These are phyloP conservation scores for Anthoceros angustus DNA, from an alignment of 225 moss, liverwort and hornwort species.

Conservation along the genomic window DNA sequence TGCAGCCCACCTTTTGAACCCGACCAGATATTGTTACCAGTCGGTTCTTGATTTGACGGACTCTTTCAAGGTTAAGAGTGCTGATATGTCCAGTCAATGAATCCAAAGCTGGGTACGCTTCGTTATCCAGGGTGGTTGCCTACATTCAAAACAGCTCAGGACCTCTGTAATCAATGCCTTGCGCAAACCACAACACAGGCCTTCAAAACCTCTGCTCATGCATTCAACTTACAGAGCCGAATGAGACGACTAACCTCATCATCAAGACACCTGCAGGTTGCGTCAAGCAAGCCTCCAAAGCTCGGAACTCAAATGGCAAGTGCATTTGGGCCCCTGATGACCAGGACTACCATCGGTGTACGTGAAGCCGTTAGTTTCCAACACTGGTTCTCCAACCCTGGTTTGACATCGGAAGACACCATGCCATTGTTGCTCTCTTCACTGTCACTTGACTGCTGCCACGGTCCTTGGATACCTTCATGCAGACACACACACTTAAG, in stretches of 20 bases:
- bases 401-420: slow-evolving; percentile 14
- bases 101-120: slow-evolving; percentile 92
- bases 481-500: slow-evolving; percentile 9
- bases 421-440: slow-evolving; percentile 44
- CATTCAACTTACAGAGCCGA: background rate
- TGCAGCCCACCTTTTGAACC: slow-evolving; percentile 65
- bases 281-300: slow-evolving; percentile 93
- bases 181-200: background rate
- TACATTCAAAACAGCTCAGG: slow-evolving; percentile 16
- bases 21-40: slow-evolving; percentile 85
- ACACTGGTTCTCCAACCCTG: slow-evolving; percentile 14
- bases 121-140: slow-evolving; percentile 57
- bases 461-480: slow-evolving; percentile 69
- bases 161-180: background rate
- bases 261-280: slow-evolving; percentile 86
- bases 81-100: slow-evolving; percentile 86
- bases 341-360: slow-evolving; percentile 52
- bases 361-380: slow-evolving; percentile 36
- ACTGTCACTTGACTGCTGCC: slow-evolving; percentile 70
- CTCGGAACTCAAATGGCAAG: slow-evolving; percentile 97
- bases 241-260: slow-evolving; percentile 34
- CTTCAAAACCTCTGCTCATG: background rate
- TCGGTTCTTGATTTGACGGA: slow-evolving; percentile 94
- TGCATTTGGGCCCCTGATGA: slow-evolving; percentile 73
- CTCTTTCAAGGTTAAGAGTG: slow-evolving; percentile 85